Conservation (phyloP, 2,329 filamentous ascomycete species). For the Thyridium curvatum region DNA sequence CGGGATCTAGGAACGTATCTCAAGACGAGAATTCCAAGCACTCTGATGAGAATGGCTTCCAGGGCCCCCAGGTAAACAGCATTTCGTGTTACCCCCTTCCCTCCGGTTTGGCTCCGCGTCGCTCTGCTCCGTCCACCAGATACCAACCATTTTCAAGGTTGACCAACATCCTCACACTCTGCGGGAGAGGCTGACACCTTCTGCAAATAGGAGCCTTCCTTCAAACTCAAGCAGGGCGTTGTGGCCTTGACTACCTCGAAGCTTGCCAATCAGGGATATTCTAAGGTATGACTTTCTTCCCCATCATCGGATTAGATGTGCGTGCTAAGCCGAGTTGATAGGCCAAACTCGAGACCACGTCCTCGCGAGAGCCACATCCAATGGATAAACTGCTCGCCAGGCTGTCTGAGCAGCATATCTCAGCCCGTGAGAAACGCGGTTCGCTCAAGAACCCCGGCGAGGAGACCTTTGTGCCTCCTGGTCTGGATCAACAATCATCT, state of each 20-base stretch:
- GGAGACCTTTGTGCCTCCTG: slow-evolving; percentile 22
- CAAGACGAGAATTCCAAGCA: slow-evolving; percentile 29
- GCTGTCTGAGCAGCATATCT: slow-evolving; percentile 63
- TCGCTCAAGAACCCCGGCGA: slow-evolving; percentile 36
- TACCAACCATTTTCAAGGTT: no score
- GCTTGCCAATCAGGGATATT: slow-evolving; percentile 45
- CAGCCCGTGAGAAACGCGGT: slow-evolving; percentile 48
- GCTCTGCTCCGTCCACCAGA: no score
- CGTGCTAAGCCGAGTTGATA: slow-evolving; percentile 13
- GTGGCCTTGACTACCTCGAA: slow-evolving; percentile 45
- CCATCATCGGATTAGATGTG: neutral
- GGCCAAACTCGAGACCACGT: slow-evolving; percentile 34
- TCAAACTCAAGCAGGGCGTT: slow-evolving; percentile 34
- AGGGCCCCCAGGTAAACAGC: slow-evolving; percentile 22
- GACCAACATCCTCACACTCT: no score
- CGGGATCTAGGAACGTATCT: slow-evolving; percentile 20
- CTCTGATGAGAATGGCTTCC: slow-evolving; percentile 25
- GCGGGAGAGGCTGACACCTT: slow-evolving; percentile 2
- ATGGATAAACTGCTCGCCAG: slow-evolving; percentile 71
- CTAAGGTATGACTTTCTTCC: slow-evolving; percentile 37
- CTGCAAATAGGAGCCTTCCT: slow-evolving; percentile 5
- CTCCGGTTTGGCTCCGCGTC: no score
- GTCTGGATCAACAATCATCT: slow-evolving; percentile 41
- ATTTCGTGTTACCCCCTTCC: slow-evolving; percentile 2
- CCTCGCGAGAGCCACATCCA: slow-evolving; percentile 34